Evolutionary conservation across 2,329 filamentous ascomycete genomes (phyloP).

Genomic region (Hypoxylon sp.): DNA sequence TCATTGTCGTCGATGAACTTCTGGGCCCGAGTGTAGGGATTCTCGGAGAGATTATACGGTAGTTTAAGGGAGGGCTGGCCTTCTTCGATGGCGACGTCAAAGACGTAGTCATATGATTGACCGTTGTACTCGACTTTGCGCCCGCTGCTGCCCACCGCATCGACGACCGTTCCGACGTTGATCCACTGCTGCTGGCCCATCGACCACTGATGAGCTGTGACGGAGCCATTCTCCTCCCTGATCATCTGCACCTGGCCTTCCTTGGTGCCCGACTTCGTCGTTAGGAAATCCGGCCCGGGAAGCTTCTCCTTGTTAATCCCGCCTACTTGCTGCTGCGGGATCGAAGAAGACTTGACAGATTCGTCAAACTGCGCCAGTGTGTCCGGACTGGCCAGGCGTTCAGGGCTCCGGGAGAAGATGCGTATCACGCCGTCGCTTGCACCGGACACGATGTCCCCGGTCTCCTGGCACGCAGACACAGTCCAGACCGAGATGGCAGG

Average conservation of each 20-base stretch:
- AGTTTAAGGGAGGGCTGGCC: slow-evolving; percentile 91
- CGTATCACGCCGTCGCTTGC: slow-evolving; percentile 88
- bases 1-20: slow-evolving; percentile 93
- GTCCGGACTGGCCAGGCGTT: slow-evolving; percentile 73
- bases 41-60: slow-evolving; percentile 92
- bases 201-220: slow-evolving; percentile 92
- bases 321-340: slow-evolving; percentile 84
- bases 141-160: slow-evolving; percentile 83
- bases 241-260: slow-evolving; percentile 97
- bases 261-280: slow-evolving; percentile 85
- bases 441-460: slow-evolving; percentile 91
- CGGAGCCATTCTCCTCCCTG: slow-evolving; percentile 77
- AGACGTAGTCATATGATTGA: slow-evolving; percentile 94
- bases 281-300: slow-evolving; percentile 86
- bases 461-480: slow-evolving; percentile 82
- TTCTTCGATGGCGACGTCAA: slow-evolving; percentile 95
- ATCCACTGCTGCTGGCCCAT: slow-evolving; percentile 76
- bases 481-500: slow-evolving; percentile 97
- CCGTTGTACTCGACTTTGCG: slow-evolving; percentile 80
- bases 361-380: slow-evolving; percentile 80
- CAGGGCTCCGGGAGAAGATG: slow-evolving; percentile 78
- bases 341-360: slow-evolving; percentile 81
- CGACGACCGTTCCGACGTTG: slow-evolving; percentile 92
- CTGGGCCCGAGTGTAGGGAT: slow-evolving; percentile 88
- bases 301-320: slow-evolving; percentile 91